Percentiles rank a stretch among this genome's conserved stretches.
These are phyloP conservation scores for Phytophthora podocarpi DNA, from an alignment of 352 stramenopile species.

Conservation along the genomic window DNA sequence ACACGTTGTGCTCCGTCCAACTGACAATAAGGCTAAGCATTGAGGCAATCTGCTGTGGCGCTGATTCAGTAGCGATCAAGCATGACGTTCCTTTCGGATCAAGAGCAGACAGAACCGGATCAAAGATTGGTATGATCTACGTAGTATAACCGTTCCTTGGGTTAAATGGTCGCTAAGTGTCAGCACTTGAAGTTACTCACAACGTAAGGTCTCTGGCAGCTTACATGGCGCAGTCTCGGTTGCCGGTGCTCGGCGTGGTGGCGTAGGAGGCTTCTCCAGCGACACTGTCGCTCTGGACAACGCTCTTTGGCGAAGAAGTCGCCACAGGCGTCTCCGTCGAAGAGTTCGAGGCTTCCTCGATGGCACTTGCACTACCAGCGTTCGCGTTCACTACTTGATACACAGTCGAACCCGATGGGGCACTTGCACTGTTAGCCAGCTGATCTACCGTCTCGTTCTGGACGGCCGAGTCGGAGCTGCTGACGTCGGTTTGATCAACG, in stretches of 20 bases:
- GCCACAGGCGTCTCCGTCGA: constrained; percentile 1
- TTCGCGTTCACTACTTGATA: constrained; percentile 9
- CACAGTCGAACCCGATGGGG: constrained; percentile 7
- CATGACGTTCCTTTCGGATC: too few species aligned
- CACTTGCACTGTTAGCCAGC: constrained; percentile 1
- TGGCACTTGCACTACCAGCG: background rate
- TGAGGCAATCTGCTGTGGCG: too few species aligned
- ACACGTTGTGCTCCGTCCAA: background rate
- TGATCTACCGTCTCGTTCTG: constrained; percentile 15
- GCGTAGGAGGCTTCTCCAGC: constrained; percentile 13
- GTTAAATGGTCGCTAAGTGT: constrained; percentile 18
- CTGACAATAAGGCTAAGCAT: too few species aligned
- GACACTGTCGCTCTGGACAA: constrained; percentile 6
- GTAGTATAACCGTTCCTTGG: constrained; percentile 5
- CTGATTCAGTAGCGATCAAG: too few species aligned
- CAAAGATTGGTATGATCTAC: too few species aligned
- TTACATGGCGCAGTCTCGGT: constrained; percentile 30
- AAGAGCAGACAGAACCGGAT: too few species aligned
- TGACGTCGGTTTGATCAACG: constrained; percentile 5
- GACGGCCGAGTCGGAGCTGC: constrained; percentile 4
- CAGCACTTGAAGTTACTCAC: constrained; percentile 22
- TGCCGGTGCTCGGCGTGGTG: constrained; percentile 1
- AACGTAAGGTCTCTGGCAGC: background rate
- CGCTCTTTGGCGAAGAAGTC: too few species aligned
- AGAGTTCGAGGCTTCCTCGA: background rate